phyloP scores from a whole-genome alignment of 192 early-diverging fungal genomes.

The Dissophora ornata region DNA sequence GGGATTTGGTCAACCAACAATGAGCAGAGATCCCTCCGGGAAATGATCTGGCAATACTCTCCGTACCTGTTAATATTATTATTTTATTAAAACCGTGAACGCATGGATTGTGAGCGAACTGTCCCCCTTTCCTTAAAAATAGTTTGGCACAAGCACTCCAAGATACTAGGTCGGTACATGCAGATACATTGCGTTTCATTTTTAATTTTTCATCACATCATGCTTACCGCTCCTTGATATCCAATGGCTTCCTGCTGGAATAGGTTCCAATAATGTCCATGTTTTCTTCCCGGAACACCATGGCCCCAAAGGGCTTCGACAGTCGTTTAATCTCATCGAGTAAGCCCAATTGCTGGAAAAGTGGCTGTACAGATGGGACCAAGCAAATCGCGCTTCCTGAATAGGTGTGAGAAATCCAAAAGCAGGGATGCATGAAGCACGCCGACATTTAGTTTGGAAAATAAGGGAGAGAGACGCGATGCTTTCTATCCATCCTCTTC shows the following conservation, averaged over 20 bases:
- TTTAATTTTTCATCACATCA: too few relatives aligned
- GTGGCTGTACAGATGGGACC: constrained; percentile 19
- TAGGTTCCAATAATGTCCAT: constrained; percentile 16
- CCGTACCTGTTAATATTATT: constrained; percentile 8
- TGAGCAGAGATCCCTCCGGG: constrained; percentile 17
- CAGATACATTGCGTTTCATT: too few relatives aligned
- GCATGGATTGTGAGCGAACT: too few relatives aligned
- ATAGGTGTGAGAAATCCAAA: constrained; percentile 5
- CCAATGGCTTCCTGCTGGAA: constrained; percentile 7
- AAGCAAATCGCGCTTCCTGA: constrained; percentile 39
- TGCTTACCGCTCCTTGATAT: constrained; percentile 36
- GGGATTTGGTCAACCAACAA: constrained; percentile 22
- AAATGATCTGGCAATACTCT: constrained; percentile 28
- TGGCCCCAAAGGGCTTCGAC: constrained; percentile 33
- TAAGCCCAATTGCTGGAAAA: constrained; percentile 27
- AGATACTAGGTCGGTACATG: neutral
- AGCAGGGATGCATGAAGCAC: neutral
- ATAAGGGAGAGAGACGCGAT: too few relatives aligned
- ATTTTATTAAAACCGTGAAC: neutral
- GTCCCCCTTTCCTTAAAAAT: too few relatives aligned
- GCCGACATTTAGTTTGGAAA: too few relatives aligned
- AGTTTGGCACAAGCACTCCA: too few relatives aligned
- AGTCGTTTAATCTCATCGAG: constrained; percentile 21
- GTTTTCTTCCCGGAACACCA: constrained; percentile 25
- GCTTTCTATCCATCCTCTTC: too few relatives aligned